Evolutionary conservation across 1,284 basidiomycete species (phyloP).

Genomic region (Fistulina hepatica): DNA sequence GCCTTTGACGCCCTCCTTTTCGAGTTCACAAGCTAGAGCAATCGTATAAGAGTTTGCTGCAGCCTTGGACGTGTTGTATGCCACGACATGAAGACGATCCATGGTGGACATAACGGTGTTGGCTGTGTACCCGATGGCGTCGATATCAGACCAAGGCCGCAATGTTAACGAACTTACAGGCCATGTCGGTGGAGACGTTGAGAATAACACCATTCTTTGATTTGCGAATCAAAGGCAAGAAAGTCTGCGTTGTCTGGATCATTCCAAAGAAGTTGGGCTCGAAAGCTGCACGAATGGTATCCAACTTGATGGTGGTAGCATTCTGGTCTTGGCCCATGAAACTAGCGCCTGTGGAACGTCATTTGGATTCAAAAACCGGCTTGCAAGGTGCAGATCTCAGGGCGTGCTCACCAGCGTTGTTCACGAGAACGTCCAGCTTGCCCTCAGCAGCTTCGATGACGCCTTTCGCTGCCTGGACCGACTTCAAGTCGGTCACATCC

Average conservation of each 20-base stretch:
- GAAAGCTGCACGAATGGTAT: conserved; percentile 24
- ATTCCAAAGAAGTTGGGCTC: conserved; percentile 30
- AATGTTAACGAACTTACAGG: too few relatives aligned
- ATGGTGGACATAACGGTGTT: background rate
- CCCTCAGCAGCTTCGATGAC: conserved; percentile 31
- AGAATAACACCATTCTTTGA: conserved; percentile 23
- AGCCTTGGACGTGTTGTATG: conserved; percentile 17
- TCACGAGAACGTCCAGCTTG: conserved; percentile 35
- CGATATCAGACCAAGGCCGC: too few relatives aligned
- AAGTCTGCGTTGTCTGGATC: conserved; percentile 27
- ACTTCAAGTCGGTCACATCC: conserved; percentile 25
- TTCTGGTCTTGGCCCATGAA: conserved; percentile 25
- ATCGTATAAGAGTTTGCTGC: conserved; percentile 18
- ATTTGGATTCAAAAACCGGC: background rate
- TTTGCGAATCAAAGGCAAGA: conserved; percentile 26
- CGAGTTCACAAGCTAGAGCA: conserved; percentile 12
- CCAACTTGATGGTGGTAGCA: conserved; percentile 23
- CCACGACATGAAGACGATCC: conserved; percentile 8
- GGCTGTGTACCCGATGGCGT: too few relatives aligned
- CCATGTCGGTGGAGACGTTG: conserved; percentile 30
- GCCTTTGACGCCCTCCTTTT: conserved; percentile 10
- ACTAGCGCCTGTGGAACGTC: conserved; percentile 19
- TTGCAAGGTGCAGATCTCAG: background rate
- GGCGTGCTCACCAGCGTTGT: conserved; percentile 32
- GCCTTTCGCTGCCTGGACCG: conserved; percentile 26